Evolutionary conservation across 164 flowering plant genomes (phyloP).

Genomic region (Houttuynia cordata): DNA sequence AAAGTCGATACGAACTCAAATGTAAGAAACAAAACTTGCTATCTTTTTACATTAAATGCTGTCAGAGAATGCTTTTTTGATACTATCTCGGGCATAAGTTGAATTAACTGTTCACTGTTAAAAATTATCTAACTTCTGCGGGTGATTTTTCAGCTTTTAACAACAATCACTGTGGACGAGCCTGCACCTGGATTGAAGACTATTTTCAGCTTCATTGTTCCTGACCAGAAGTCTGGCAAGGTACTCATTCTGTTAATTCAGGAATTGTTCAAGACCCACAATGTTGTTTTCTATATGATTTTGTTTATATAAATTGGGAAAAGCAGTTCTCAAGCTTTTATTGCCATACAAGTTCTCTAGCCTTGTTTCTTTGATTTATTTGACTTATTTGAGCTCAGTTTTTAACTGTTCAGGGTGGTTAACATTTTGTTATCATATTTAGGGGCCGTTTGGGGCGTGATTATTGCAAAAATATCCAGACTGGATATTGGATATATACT

Average conservation of each 20-base stretch:
- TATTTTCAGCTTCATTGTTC: conserved; percentile 53
- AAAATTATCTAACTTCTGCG: neutral
- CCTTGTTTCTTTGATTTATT: too few relatives aligned
- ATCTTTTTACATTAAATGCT: neutral
- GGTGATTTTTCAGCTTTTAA: conserved; percentile 29
- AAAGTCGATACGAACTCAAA: conserved; percentile 89
- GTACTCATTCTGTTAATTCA: conserved; percentile 14
- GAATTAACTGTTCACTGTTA: neutral
- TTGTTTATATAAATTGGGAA: neutral
- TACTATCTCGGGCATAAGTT: too few relatives aligned
- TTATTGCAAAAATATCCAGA: too few relatives aligned
- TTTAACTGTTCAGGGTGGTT: too few relatives aligned
- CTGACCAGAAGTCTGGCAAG: conserved; percentile 86
- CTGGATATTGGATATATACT: too few relatives aligned
- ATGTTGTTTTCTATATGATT: neutral
- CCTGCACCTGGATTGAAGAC: conserved; percentile 83
- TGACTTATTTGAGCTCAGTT: too few relatives aligned
- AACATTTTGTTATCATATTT: too few relatives aligned
- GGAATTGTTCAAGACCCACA: neutral
- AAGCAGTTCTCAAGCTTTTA: too few relatives aligned
- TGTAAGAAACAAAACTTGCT: conserved; percentile 28
- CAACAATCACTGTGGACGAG: conserved; percentile 65
- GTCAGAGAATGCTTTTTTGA: neutral
- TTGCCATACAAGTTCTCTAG: too few relatives aligned
- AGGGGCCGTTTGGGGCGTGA: too few relatives aligned